These are phyloP conservation scores for Pythium guiyangense DNA, from an alignment of 352 stramenopile species.

Conservation along the genomic window DNA sequence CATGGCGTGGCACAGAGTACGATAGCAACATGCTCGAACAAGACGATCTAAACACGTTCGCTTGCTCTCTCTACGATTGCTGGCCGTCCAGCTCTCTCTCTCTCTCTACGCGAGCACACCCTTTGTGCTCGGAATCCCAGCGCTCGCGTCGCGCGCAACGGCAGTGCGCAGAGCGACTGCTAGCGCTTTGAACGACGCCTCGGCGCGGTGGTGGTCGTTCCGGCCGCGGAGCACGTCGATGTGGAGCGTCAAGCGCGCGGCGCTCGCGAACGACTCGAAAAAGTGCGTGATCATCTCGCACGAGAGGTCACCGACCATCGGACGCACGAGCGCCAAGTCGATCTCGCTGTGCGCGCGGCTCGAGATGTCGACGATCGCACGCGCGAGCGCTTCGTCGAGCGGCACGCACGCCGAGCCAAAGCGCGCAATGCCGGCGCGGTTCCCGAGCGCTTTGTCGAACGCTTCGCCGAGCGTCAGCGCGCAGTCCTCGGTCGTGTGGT, in stretches of 20 bases:
- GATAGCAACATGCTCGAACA: too few species aligned
- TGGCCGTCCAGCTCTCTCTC: not conserved
- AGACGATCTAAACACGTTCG: not conserved
- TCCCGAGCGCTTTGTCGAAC: constrained; percentile 90
- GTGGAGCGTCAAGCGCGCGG: constrained; percentile 90
- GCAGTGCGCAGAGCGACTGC: constrained; percentile 82
- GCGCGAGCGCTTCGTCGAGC: constrained; percentile 88
- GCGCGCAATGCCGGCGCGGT: constrained; percentile 83
- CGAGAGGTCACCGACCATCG: constrained; percentile 85
- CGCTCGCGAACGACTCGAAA: constrained; percentile 92
- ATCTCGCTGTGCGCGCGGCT: constrained; percentile 91
- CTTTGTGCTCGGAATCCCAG: constrained; percentile 90
- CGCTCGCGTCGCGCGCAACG: constrained; percentile 71
- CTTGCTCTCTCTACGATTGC: not conserved
- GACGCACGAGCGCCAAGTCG: constrained; percentile 79
- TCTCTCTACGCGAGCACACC: constrained; percentile 72
- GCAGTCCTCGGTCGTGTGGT: constrained; percentile 96
- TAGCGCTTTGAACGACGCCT: constrained; percentile 91
- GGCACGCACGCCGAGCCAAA: constrained; percentile 87
- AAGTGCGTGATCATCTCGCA: constrained; percentile 96
- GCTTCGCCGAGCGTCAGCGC: constrained; percentile 91
- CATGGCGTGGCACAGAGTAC: too few species aligned
- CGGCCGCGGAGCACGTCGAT: constrained; percentile 88
- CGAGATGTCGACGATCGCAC: constrained; percentile 93
- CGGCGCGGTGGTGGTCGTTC: constrained; percentile 92